Evolutionary conservation across 129 eudicot genomes (phyloP).

Genomic region (Arctium minus): DNA sequence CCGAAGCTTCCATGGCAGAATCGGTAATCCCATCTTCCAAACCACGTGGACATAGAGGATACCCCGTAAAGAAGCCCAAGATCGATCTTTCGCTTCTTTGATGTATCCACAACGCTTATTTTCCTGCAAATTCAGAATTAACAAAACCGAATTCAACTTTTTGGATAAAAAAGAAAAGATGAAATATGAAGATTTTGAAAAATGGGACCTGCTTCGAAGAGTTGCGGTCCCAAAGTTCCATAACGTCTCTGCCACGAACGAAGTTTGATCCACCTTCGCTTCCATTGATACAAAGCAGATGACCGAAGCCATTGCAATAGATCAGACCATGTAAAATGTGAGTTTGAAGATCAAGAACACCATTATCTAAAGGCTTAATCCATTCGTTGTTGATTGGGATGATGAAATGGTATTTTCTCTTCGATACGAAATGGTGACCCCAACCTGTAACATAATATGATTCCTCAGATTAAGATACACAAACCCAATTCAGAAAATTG

Average conservation of each 20-base stretch:
- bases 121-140: constrained; percentile 37
- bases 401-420: constrained; percentile 78
- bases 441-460: constrained; percentile 50
- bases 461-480: neutral
- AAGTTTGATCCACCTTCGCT: constrained; percentile 76
- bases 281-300: constrained; percentile 78
- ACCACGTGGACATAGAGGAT: constrained; percentile 59
- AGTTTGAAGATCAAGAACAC: constrained; percentile 62
- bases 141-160: constrained; percentile 1
- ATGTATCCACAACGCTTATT: constrained; percentile 68
- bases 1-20: constrained; percentile 72
- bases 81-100: constrained; percentile 72
- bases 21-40: constrained; percentile 70
- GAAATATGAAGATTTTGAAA: neutral
- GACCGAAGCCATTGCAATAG: constrained; percentile 90
- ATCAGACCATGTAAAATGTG: constrained; percentile 86
- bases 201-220: constrained; percentile 59
- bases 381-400: constrained; percentile 73
- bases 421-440: constrained; percentile 86
- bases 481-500: constrained; percentile 6
- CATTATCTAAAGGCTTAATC: constrained; percentile 53
- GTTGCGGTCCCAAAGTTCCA: constrained; percentile 76
- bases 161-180: neutral
- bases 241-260: constrained; percentile 22
- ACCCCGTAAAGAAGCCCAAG: constrained; percentile 80